Base-by-base conservation (phyloP, 2,329 filamentous ascomycete species). In the Fusarium cicatricum region DNA sequence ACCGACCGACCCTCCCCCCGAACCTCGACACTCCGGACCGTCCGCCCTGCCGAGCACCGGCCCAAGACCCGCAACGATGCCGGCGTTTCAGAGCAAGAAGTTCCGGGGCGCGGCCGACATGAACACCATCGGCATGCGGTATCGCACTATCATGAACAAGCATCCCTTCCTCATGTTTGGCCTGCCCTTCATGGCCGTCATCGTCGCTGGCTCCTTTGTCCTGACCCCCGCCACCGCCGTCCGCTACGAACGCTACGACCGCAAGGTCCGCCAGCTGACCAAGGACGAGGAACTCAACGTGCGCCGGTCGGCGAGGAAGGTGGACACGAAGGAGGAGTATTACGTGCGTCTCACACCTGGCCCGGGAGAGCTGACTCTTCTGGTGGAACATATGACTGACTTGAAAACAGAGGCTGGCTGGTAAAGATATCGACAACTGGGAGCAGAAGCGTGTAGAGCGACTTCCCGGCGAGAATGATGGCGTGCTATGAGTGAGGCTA, bases 151-250 rank as follows among this genome's bases (percentile, higher is more conserved):
- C 55, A 85, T 99, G 65, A 82, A 85, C 54, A 88, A 84, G 70
- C 92, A 90, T 68, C 96, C 95, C 1, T 99, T 99, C 74, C 79
- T 92, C 23, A 85, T 97, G 60, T 99, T 99, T 73, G 96, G 96
- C 2, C 82, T 99, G 4, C 96, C 95, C 1, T 99, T 99, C 75
- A 85, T 99, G 64, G 79, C 85, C 52, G 88, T 96, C 54, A 97
- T 99, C 71, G 86, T 99, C 21, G 91, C 89, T 2, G 94, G 92
- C 1, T 96, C 91, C 3, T 99, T 99, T 75, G 90, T 96, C 68
- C 84, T 99, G 42, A 98, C 95, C 0, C 95, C 94, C 1, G 95
- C 94, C 5, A 94, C 96, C 17, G 95, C 96, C 12, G 81, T 99
- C 42, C 86, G 96, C 54, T 99, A 98, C 77, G 95, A 99, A 78